Percentiles rank a stretch among this genome's conserved stretches.
These are phyloP conservation scores for Periglandula ipomoeae DNA, from an alignment of 2,329 filamentous ascomycete species.

Conservation along the genomic window DNA sequence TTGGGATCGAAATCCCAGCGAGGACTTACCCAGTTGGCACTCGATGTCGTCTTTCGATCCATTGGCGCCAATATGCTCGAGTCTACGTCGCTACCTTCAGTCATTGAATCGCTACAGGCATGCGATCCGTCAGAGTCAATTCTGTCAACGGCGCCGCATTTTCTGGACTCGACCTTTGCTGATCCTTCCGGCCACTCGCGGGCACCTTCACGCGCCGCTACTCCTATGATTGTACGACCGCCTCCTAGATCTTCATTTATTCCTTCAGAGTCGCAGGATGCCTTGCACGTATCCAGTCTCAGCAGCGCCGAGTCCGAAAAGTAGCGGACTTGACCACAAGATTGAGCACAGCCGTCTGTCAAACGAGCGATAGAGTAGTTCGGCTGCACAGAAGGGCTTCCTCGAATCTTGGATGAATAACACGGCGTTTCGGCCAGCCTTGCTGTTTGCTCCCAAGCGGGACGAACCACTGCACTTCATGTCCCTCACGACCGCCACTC, in stretches of 20 bases:
- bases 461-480: slow-evolving; percentile 24
- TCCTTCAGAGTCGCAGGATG: slow-evolving; percentile 12
- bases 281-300: slow-evolving; percentile 23
- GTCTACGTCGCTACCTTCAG: slow-evolving; percentile 43
- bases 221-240: slow-evolving; percentile 56
- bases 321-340: slow-evolving; percentile 34
- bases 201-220: slow-evolving; percentile 55
- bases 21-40: slow-evolving; percentile 81
- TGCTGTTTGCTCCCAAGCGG: slow-evolving; percentile 24
- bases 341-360: slow-evolving; percentile 15
- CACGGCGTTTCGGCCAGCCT: not conserved
- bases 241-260: slow-evolving; percentile 22
- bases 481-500: slow-evolving; percentile 36
- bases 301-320: slow-evolving; percentile 27
- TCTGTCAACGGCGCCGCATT: slow-evolving; percentile 63
- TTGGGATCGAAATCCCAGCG: slow-evolving; percentile 79
- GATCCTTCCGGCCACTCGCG: slow-evolving; percentile 51
- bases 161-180: slow-evolving; percentile 69
- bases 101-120: slow-evolving; percentile 64
- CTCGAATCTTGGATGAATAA: not conserved
- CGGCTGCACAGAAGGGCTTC: slow-evolving; percentile 10
- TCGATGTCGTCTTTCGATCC: slow-evolving; percentile 83
- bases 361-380: slow-evolving; percentile 21
- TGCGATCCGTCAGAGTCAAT: slow-evolving; percentile 76
- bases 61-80: slow-evolving; percentile 65